These are phyloP conservation scores for Penicillium daleae DNA, from an alignment of 495 filamentous ascomycete species.

Conservation along the genomic window DNA sequence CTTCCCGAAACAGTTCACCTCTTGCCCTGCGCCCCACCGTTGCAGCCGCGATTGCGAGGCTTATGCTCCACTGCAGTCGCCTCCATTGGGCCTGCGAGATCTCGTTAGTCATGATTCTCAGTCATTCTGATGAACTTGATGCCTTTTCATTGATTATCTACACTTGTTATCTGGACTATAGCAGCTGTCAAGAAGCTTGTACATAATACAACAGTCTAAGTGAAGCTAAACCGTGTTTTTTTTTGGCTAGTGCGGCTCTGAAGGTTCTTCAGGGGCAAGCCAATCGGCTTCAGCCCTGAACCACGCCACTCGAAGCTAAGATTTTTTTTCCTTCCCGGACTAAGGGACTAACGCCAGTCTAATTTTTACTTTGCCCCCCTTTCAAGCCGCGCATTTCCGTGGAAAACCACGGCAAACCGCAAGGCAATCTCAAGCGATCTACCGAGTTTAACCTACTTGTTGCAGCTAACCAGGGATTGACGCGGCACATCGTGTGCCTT, in stretches of 20 bases:
- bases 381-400: conserved; percentile 1
- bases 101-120: neutral
- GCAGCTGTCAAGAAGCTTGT: neutral
- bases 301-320: conserved; percentile 6
- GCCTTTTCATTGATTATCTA: conserved; percentile 1
- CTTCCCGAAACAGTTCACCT: conserved; percentile 8
- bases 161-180: conserved; percentile 3
- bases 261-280: neutral
- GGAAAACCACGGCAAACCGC: conserved; percentile 3
- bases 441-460: neutral
- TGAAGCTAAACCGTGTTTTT: neutral
- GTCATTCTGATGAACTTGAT: neutral
- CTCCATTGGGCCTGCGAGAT: neutral
- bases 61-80: neutral
- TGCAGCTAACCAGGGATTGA: neutral
- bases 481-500: neutral
- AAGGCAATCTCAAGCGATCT: neutral
- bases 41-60: neutral
- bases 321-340: neutral
- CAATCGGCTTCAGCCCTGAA: conserved; percentile 10
- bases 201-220: neutral
- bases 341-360: neutral
- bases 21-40: neutral
- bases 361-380: neutral
- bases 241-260: neutral